Percentiles rank a stretch among this genome's conserved stretches.
Conservation (phyloP, 345 rosid species). For the Carallia brachiata region DNA sequence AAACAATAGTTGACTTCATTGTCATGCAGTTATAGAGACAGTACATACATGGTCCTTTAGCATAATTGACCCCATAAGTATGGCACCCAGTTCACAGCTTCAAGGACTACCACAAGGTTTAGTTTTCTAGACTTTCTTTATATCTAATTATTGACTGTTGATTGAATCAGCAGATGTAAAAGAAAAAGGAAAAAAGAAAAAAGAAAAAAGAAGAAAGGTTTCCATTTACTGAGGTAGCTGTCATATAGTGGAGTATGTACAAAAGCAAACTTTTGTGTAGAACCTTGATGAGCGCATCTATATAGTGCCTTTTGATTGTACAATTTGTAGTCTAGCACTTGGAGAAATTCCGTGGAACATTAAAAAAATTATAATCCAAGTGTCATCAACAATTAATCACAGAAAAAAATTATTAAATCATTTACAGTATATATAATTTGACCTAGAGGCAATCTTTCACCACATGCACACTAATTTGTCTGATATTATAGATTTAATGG, state of each 20-base stretch:
- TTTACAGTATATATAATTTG: background rate
- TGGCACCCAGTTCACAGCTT: background rate
- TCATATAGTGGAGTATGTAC: background rate
- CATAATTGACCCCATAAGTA: conserved; percentile 27
- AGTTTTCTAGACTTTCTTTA: conserved; percentile 9
- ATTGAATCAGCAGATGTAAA: conserved; percentile 14
- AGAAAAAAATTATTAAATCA: background rate
- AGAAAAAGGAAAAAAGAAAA: background rate
- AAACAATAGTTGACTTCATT: conserved; percentile 29
- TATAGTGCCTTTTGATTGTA: background rate
- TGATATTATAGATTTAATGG: conserved; percentile 14
- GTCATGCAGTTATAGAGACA: conserved; percentile 8
- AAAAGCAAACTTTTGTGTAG: background rate
- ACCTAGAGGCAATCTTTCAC: background rate
- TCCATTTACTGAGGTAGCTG: background rate
- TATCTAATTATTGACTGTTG: background rate
- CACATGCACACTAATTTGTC: background rate
- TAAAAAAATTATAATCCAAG: background rate
- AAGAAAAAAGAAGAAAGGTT: background rate
- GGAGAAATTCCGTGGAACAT: background rate
- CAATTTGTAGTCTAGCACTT: background rate
- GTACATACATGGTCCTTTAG: conserved; percentile 8
- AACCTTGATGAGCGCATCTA: background rate
- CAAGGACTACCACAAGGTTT: background rate
- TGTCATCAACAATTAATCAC: background rate